Conservation (phyloP, 495 filamentous ascomycete species). For the Neurospora tetrasperma region DNA sequence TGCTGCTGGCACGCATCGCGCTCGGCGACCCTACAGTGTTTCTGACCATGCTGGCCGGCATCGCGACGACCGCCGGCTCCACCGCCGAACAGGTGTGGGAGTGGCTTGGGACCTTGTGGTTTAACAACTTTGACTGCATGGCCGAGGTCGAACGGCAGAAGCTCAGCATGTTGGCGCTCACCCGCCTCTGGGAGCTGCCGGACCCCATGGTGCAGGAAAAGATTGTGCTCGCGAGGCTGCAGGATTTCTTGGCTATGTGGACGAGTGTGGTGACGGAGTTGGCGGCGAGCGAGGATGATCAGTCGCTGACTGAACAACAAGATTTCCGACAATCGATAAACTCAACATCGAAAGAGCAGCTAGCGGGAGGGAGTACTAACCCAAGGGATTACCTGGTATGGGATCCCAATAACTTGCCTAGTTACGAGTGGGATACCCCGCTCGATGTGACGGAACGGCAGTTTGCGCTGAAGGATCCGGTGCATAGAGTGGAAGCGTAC, state of each 20-base stretch:
- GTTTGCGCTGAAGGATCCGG: slow-evolving; percentile 52
- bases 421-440: slow-evolving; percentile 59
- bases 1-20: slow-evolving; percentile 69
- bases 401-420: slow-evolving; percentile 50
- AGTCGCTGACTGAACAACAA: background rate
- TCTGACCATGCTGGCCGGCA: slow-evolving; percentile 41
- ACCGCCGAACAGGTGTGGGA: slow-evolving; percentile 41
- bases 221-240: slow-evolving; percentile 34
- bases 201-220: slow-evolving; percentile 33
- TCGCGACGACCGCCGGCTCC: slow-evolving; percentile 20
- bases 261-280: slow-evolving; percentile 36
- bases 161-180: slow-evolving; percentile 70
- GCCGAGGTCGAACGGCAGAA: slow-evolving; percentile 66
- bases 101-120: slow-evolving; percentile 85
- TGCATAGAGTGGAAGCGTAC: slow-evolving; percentile 60
- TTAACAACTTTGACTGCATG: slow-evolving; percentile 74
- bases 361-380: background rate
- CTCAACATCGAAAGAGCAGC: background rate
- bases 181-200: slow-evolving; percentile 61
- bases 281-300: slow-evolving; percentile 15
- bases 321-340: background rate
- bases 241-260: slow-evolving; percentile 47
- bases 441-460: slow-evolving; percentile 40
- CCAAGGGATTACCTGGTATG: slow-evolving; percentile 45
- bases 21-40: slow-evolving; percentile 59